Evolutionary conservation across 768 basidiomycete genomes (phyloP).

Genomic region (Leccinum longicurvipes): DNA sequence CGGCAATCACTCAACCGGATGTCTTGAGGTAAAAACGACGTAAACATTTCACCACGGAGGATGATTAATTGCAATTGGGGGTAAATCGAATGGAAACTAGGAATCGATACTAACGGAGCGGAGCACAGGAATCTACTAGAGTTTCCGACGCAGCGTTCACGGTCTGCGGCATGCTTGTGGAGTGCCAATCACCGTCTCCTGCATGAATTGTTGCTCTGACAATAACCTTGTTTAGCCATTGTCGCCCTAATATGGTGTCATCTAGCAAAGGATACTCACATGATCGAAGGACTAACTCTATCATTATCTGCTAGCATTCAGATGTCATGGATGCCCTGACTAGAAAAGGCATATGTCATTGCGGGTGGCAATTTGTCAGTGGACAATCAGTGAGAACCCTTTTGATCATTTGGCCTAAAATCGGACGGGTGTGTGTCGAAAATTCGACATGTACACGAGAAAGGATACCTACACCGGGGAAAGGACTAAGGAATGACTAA

Average conservation of each 20-base stretch:
- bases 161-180: not conserved
- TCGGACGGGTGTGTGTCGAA: not conserved
- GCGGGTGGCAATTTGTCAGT: not conserved
- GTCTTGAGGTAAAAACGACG: not conserved
- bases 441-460: slow-evolving; percentile 1
- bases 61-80: not conserved
- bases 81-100: not conserved
- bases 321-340: not conserved
- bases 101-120: not conserved
- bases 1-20: not conserved
- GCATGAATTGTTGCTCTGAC: not conserved
- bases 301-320: slow-evolving; percentile 7
- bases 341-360: not conserved
- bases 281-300: not conserved
- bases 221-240: not conserved
- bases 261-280: slow-evolving; percentile 1
- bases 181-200: not conserved
- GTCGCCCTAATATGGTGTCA: not conserved
- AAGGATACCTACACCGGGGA: not conserved
- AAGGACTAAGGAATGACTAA: not conserved
- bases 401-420: slow-evolving; percentile 1
- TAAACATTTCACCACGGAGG: not conserved
- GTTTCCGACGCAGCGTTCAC: not conserved
- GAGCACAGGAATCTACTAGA: not conserved
- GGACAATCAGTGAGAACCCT: not conserved